phyloP scores from a whole-genome alignment of 2,329 filamentous ascomycete species.

The Truncatella angustata region DNA sequence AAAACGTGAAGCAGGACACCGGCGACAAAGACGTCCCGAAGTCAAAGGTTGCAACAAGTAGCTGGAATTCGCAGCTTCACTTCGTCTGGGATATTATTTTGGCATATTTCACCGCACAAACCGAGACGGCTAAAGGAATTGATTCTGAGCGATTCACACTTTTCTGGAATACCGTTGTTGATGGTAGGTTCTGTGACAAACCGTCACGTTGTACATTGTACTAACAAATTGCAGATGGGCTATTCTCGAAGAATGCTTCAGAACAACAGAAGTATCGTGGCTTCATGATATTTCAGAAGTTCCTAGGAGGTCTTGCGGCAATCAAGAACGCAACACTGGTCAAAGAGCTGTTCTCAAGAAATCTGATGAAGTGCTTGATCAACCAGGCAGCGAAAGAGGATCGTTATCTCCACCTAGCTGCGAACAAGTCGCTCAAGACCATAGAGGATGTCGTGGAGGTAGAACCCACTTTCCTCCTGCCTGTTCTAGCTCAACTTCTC shows the following conservation, averaged over 20 bases:
- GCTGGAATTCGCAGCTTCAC: constrained; percentile 77
- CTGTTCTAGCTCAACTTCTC: constrained; percentile 67
- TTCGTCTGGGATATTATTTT: constrained; percentile 86
- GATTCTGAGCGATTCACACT: constrained; percentile 58
- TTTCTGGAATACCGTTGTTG: constrained; percentile 85
- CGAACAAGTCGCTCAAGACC: constrained; percentile 70
- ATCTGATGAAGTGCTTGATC: constrained; percentile 77
- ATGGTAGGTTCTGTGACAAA: constrained; percentile 63
- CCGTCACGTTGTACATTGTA: no score
- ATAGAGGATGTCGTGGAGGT: constrained; percentile 64
- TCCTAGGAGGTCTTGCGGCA: constrained; percentile 54
- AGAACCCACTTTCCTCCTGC: constrained; percentile 56
- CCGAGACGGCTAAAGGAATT: constrained; percentile 27
- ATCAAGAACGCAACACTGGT: constrained; percentile 45
- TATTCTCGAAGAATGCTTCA: constrained; percentile 80
- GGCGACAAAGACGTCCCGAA: constrained; percentile 40
- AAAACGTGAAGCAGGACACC: constrained; percentile 58
- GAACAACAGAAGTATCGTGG: constrained; percentile 90
- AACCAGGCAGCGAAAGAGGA: constrained; percentile 79
- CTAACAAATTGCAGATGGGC: constrained; percentile 55
- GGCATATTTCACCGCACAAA: constrained; percentile 42
- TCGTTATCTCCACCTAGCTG: constrained; percentile 76
- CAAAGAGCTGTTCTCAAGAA: constrained; percentile 72
- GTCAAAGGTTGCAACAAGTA: constrained; percentile 60
- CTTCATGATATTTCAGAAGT: constrained; percentile 80